phyloP scores from a whole-genome alignment of 2,329 filamentous ascomycete genomes.

The Xylariaceae sp. region DNA sequence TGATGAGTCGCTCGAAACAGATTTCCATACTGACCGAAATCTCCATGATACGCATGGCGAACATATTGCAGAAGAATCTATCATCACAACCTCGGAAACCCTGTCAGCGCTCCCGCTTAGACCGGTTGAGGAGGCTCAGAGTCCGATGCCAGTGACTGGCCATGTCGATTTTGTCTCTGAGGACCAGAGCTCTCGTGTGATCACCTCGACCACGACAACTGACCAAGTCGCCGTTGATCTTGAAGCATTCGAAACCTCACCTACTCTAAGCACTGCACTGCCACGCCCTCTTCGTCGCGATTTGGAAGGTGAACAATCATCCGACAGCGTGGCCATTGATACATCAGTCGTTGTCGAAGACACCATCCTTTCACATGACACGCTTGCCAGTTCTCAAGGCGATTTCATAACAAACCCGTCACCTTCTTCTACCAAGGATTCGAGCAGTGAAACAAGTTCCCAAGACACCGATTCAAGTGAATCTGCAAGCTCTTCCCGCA shows the following conservation, averaged over 20 bases:
- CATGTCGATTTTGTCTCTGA: constrained; percentile 39
- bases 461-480: constrained; percentile 12
- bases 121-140: constrained; percentile 18
- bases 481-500: constrained; percentile 5
- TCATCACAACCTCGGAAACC: constrained; percentile 2
- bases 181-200: constrained; percentile 39
- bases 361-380: neutral
- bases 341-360: constrained; percentile 4
- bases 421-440: neutral
- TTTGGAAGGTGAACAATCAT: constrained; percentile 7
- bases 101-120: constrained; percentile 15
- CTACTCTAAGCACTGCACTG: constrained; percentile 12
- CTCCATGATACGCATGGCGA: neutral
- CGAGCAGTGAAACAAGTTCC: constrained; percentile 3
- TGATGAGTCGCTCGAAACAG: neutral
- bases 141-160: constrained; percentile 30
- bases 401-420: constrained; percentile 3
- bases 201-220: constrained; percentile 37
- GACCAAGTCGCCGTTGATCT: constrained; percentile 22
- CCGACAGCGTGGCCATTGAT: neutral
- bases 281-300: constrained; percentile 4
- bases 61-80: constrained; percentile 1
- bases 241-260: constrained; percentile 14
- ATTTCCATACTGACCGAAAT: neutral
- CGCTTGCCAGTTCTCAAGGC: neutral